phyloP scores from a whole-genome alignment of 129 eudicot genomes.

The Cynara cardunculus region DNA sequence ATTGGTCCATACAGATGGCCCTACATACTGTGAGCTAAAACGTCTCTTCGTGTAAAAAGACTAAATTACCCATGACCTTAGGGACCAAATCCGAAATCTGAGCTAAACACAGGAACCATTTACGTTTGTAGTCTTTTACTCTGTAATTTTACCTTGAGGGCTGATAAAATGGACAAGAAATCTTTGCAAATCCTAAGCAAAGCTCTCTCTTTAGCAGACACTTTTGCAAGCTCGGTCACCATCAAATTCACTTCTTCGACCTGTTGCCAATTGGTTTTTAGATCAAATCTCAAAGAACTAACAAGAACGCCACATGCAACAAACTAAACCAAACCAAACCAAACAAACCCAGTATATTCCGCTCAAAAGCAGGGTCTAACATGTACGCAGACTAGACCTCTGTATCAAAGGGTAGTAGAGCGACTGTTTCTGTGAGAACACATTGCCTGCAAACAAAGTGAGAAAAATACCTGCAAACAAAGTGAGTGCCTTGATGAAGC shows the following conservation, averaged over 20 bases:
- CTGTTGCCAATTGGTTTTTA: conserved; percentile 29
- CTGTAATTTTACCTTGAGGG: conserved; percentile 52
- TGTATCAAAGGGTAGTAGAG: neutral
- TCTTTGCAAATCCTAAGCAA: conserved; percentile 69
- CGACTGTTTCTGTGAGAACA: neutral
- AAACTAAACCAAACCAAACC: neutral
- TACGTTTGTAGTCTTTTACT: too few species aligned
- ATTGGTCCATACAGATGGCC: neutral
- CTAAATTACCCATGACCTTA: neutral
- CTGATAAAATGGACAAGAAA: conserved; percentile 62
- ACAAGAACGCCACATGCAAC: too few species aligned
- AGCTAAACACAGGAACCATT: neutral
- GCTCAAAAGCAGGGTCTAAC: too few species aligned
- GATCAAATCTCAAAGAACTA: neutral
- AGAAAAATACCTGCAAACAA: conserved; percentile 55
- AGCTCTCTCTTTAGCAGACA: conserved; percentile 56
- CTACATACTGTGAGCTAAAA: neutral
- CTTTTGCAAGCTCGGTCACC: conserved; percentile 66
- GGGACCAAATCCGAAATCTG: too few species aligned
- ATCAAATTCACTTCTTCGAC: conserved; percentile 65
- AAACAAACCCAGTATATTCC: neutral
- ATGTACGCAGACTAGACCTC: neutral
- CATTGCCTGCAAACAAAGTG: conserved; percentile 55
- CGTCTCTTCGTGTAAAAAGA: neutral
- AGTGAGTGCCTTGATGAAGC: conserved; percentile 51